phyloP scores from a whole-genome alignment of 2,329 filamentous ascomycete genomes.

The Nannizziopsis barbatae region DNA sequence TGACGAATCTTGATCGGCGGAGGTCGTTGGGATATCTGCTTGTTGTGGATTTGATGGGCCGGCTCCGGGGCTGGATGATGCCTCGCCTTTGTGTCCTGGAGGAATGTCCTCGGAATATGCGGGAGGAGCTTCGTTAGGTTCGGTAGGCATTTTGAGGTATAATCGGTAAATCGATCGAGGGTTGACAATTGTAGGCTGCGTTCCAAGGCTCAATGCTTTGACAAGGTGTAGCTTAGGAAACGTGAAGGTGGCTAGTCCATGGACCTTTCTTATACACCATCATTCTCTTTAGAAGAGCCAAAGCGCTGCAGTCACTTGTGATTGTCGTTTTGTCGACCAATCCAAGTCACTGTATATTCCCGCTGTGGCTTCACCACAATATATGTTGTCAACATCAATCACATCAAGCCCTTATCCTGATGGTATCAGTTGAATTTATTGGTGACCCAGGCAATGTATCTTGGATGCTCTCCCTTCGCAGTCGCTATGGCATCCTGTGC shows the following conservation, averaged over 20 bases:
- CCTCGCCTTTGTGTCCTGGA: neutral
- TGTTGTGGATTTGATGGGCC: neutral
- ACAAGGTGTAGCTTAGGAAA: neutral
- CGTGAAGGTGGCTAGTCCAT: neutral
- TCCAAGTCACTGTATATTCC: too few relatives aligned
- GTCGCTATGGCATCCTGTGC: conserved; percentile 64
- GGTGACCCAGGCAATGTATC: conserved; percentile 46
- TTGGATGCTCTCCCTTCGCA: conserved; percentile 58
- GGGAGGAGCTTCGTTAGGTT: neutral
- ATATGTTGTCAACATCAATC: neutral
- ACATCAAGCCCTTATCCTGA: neutral
- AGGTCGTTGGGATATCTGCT: neutral
- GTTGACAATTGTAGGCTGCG: neutral
- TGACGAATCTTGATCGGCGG: neutral
- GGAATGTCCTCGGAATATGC: neutral
- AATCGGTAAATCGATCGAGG: neutral
- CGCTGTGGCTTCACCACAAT: neutral
- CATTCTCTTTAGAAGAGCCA: too few relatives aligned
- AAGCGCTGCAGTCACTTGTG: too few relatives aligned
- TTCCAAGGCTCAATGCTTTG: neutral
- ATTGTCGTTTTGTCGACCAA: too few relatives aligned
- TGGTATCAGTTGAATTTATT: neutral
- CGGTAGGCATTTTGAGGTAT: neutral
- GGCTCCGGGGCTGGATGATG: neutral
- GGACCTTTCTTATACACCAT: too few relatives aligned